Evolutionary conservation across 208 protist genomes (phyloP).

Genomic region (Leishmania martiniquensis): DNA sequence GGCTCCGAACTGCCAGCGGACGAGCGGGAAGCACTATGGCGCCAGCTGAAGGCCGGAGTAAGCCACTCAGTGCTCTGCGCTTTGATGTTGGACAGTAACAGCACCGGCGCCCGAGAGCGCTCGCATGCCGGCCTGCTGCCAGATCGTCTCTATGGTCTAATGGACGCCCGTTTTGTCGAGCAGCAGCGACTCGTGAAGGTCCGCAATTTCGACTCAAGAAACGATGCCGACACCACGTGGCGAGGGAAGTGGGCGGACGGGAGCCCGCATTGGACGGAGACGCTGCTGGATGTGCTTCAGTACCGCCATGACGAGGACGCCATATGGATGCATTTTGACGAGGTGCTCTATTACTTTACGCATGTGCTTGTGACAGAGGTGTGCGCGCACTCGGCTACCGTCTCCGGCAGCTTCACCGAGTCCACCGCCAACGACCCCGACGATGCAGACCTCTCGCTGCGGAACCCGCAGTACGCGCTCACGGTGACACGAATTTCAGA

Average conservation of each 20-base stretch:
- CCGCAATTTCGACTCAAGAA: slow-evolving; percentile 51
- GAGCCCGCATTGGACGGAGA: slow-evolving; percentile 57
- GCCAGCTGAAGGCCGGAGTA: slow-evolving; percentile 49
- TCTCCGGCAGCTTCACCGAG: slow-evolving; percentile 39
- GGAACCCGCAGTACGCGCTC: slow-evolving; percentile 62
- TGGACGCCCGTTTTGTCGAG: slow-evolving; percentile 78
- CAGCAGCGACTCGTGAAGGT: slow-evolving; percentile 80
- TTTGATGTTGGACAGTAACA: slow-evolving; percentile 53
- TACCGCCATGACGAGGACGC: slow-evolving; percentile 22
- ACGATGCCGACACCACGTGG: slow-evolving; percentile 44
- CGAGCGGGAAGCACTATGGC: slow-evolving; percentile 62
- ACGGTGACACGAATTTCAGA: slow-evolving; percentile 9
- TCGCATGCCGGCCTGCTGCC: slow-evolving; percentile 54
- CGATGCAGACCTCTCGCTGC: slow-evolving; percentile 17
- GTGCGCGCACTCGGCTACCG: slow-evolving; percentile 20
- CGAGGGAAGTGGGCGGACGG: slow-evolving; percentile 62
- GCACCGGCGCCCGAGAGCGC: slow-evolving; percentile 44
- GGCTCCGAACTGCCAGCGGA: slow-evolving; percentile 34
- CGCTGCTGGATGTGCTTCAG: slow-evolving; percentile 30
- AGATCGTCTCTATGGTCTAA: slow-evolving; percentile 80
- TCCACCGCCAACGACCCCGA: slow-evolving; percentile 16
- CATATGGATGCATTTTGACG: slow-evolving; percentile 81
- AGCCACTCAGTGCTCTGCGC: slow-evolving; percentile 49
- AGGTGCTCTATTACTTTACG: slow-evolving; percentile 89
- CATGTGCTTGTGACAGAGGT: slow-evolving; percentile 66